These are phyloP conservation scores for Hypoxylon sp. DNA, from an alignment of 2,329 filamentous ascomycete genomes.

Conservation along the genomic window DNA sequence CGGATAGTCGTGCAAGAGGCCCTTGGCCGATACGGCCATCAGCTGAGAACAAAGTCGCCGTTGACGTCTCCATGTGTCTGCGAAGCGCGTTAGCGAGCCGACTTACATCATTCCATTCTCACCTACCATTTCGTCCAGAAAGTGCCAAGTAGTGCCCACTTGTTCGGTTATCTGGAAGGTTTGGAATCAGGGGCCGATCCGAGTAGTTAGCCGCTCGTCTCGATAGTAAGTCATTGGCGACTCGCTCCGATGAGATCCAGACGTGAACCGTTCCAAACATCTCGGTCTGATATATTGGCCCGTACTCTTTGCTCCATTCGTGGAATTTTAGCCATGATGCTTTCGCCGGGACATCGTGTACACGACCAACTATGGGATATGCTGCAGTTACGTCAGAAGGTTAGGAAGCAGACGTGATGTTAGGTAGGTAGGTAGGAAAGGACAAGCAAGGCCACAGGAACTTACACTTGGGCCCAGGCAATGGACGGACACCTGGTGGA, in stretches of 20 bases:
- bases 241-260: constrained; percentile 57
- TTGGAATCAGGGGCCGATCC: constrained; percentile 57
- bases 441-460: constrained; percentile 3
- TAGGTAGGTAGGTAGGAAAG: background rate
- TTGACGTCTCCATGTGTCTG: constrained; percentile 59
- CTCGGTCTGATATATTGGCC: constrained; percentile 57
- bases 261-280: constrained; percentile 57
- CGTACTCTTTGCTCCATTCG: constrained; percentile 57
- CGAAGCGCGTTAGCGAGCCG: constrained; percentile 10
- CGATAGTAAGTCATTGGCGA: constrained; percentile 57
- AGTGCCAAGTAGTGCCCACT: constrained; percentile 58
- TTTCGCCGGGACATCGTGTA: constrained; percentile 55
- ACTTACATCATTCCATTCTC: background rate
- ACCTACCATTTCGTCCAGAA: constrained; percentile 52
- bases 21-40: constrained; percentile 51
- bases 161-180: constrained; percentile 57
- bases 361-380: constrained; percentile 54
- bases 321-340: constrained; percentile 58
- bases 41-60: constrained; percentile 55
- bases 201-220: constrained; percentile 55
- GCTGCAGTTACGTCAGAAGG: constrained; percentile 44
- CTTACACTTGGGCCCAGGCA: constrained; percentile 46
- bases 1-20: constrained; percentile 53
- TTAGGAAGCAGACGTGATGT: background rate
- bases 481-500: constrained; percentile 38